Evolutionary conservation across 345 rosid genomes (phyloP), one percentile per base, ranked within the genome.

Genomic region (Acer yangbiense): DNA sequence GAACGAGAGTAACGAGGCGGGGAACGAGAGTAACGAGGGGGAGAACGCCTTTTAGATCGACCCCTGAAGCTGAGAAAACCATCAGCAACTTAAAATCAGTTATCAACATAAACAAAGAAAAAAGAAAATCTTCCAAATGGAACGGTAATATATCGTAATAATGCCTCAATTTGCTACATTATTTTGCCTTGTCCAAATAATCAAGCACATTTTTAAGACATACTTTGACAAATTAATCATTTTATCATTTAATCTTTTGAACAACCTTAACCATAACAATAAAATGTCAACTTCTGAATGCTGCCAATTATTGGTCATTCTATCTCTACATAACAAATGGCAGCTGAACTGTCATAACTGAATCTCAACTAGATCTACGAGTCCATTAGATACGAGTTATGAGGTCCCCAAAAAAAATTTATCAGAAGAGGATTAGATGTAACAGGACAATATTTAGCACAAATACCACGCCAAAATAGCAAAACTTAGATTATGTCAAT

Each of bases 1-100:
- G 98, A 93, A n/a, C 87, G 89, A 58, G 89, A 88, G 81, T 90
- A 86, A 12, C 88, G 86, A 52, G 80, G 87, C 13, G 98, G 95
- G 80, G 97, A 86, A 2, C 91, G 89, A 65, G 97, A 88, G 81
- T 90, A 86, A 12, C 88, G 86, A 52, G 80, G 87, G 16, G 98
- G 95, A 81, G 97, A 86, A 2, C 91, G 89, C 72, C 92, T 88
- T 68, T 84, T 86, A 78, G 78, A 78, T 44, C 86, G 85, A 44
- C 93, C 84, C 78, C 98, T 88, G 80, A 41, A 60, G 63, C 65
- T 41, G 76, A 70, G 39, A 39, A 27, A 72, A 35, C 71, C 20
- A 14, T 41, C 46, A 35, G 60, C 65, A 78, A 39, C 7, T 63
- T 64, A 6, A 62, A 5, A 27, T 46, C 20, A 71, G 41, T 72